Evolutionary conservation across 331 rosid species (phyloP).

Genomic region (Malus hybrid): DNA sequence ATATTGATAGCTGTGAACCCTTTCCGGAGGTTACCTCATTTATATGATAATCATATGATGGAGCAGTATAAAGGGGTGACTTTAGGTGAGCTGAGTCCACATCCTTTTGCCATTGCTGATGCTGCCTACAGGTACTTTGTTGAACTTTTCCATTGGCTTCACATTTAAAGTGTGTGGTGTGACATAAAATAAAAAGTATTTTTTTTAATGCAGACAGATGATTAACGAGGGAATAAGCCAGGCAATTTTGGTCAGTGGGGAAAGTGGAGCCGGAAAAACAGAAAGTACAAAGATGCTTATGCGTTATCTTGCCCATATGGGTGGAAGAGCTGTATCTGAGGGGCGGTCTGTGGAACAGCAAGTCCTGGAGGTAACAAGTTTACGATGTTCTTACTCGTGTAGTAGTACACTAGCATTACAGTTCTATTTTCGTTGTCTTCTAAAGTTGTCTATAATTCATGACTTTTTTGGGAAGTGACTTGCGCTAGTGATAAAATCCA

Average conservation of each 20-base stretch:
- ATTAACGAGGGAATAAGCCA: conserved; percentile 64
- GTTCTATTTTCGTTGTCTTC: neutral
- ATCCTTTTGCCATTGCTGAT: conserved; percentile 63
- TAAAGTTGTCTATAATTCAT: neutral
- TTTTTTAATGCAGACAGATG: conserved; percentile 32
- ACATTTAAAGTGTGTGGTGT: neutral
- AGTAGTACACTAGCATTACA: neutral
- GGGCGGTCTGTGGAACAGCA: conserved; percentile 60
- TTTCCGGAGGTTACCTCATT: conserved; percentile 52
- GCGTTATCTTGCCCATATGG: conserved; percentile 92
- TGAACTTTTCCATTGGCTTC: neutral
- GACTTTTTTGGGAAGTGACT: conserved; percentile 7
- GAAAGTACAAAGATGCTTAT: conserved; percentile 99
- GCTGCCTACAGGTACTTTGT: conserved; percentile 48
- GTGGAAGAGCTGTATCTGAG: conserved; percentile 64
- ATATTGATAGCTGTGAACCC: conserved; percentile 60
- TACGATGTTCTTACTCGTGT: neutral
- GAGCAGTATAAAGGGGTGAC: conserved; percentile 39
- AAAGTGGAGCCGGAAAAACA: conserved; percentile 99
- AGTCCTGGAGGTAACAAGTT: conserved; percentile 47
- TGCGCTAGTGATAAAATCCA: neutral
- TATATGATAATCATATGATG: conserved; percentile 46
- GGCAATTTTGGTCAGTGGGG: conserved; percentile 96
- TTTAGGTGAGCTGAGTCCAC: conserved; percentile 56
- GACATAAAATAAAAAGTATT: neutral